Evolutionary conservation across 345 rosid species (phyloP).

Genomic region (Eucalyptus regnans): DNA sequence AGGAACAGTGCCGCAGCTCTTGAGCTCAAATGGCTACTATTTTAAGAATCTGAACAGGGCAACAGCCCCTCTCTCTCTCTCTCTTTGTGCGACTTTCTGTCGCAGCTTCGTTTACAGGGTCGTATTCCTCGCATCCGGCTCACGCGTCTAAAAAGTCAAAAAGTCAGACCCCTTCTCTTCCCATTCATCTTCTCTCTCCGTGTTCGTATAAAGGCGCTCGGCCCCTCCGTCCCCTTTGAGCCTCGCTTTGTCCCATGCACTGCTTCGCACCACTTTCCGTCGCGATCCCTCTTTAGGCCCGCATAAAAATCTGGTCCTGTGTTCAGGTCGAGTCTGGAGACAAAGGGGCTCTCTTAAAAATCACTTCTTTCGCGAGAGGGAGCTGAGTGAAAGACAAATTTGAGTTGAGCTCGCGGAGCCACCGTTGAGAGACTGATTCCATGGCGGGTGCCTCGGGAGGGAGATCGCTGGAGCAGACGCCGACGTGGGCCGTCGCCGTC

Average conservation of each 20-base stretch:
- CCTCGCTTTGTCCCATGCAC: neutral
- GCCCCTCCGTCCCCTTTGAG: neutral
- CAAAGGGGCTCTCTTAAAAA: neutral
- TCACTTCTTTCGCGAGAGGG: neutral
- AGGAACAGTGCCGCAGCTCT: neutral
- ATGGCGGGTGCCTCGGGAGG: slow-evolving; percentile 40
- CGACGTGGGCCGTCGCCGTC: slow-evolving; percentile 66
- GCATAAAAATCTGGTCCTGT: neutral
- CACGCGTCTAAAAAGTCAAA: neutral
- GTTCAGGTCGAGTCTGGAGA: neutral
- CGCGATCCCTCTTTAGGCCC: neutral
- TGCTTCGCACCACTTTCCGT: neutral
- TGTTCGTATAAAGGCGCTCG: neutral
- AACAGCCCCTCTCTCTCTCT: neutral
- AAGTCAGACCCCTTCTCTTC: neutral
- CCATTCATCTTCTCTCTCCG: neutral
- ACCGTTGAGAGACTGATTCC: neutral
- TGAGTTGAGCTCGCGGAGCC: neutral
- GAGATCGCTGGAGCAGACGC: slow-evolving; percentile 47
- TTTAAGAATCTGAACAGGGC: neutral
- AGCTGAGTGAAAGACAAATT: neutral
- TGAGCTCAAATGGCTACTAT: neutral
- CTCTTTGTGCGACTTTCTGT: neutral
- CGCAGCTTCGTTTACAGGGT: neutral
- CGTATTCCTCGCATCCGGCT: neutral